Evolutionary conservation across 306 rosid species (phyloP).

Genomic region (Betula pendula): DNA sequence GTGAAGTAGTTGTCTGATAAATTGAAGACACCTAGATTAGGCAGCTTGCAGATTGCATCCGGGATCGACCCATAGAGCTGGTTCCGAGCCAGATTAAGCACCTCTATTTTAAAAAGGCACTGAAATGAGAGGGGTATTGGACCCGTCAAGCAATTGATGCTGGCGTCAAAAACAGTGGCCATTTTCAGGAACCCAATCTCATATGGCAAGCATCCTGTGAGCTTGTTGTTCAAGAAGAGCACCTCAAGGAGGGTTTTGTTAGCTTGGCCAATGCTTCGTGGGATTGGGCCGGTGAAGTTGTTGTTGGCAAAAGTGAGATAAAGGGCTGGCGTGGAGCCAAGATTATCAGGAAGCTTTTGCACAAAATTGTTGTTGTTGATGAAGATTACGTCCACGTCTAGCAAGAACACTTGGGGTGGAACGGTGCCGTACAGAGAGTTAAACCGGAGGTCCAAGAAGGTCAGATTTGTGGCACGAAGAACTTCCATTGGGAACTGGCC

Average conservation of each 20-base stretch:
- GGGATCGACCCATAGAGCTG: slow-evolving; percentile 57
- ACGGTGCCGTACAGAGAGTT: slow-evolving; percentile 34
- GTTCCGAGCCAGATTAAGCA: slow-evolving; percentile 45
- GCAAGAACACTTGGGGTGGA: slow-evolving; percentile 34
- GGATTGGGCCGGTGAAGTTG: slow-evolving; percentile 53
- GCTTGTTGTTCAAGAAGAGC: slow-evolving; percentile 54
- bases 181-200: slow-evolving; percentile 57
- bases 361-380: slow-evolving; percentile 59
- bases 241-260: slow-evolving; percentile 52
- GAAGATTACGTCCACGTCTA: slow-evolving; percentile 62
- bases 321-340: slow-evolving; percentile 59
- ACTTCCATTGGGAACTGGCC: slow-evolving; percentile 46
- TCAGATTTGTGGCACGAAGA: slow-evolving; percentile 14
- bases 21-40: slow-evolving; percentile 35
- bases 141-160: slow-evolving; percentile 50
- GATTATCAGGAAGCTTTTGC: slow-evolving; percentile 39
- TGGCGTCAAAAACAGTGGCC: slow-evolving; percentile 58
- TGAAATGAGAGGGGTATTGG: slow-evolving; percentile 73
- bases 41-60: slow-evolving; percentile 54
- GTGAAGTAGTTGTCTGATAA: slow-evolving; percentile 57
- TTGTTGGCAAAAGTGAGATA: slow-evolving; percentile 75
- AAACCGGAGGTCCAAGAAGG: slow-evolving; percentile 77
- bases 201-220: slow-evolving; percentile 64
- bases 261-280: slow-evolving; percentile 52
- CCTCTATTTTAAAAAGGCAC: slow-evolving; percentile 48